phyloP scores from a whole-genome alignment of 75 land plant species.

The Selaginella moellendorffii region DNA sequence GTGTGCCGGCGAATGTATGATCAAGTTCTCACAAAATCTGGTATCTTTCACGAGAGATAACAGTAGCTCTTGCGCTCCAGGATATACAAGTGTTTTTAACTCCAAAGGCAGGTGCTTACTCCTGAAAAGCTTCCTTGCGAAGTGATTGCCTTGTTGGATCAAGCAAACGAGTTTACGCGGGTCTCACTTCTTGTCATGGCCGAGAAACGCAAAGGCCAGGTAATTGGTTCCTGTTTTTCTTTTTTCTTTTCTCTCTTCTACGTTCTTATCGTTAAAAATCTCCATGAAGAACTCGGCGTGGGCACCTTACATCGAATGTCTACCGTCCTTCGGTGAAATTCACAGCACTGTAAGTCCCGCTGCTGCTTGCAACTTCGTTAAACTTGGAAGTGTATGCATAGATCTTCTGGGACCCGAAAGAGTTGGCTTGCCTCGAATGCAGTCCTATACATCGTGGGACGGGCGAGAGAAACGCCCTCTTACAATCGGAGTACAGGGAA shows the following conservation, averaged over 20 bases:
- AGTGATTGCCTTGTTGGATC: not conserved
- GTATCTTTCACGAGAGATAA: constrained; percentile 14
- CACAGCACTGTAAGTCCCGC: not conserved
- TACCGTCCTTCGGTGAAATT: not conserved
- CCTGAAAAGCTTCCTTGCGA: not conserved
- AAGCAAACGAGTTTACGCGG: not conserved
- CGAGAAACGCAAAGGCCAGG: not conserved
- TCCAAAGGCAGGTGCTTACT: not conserved
- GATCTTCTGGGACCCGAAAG: not conserved
- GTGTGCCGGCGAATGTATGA: constrained; percentile 48
- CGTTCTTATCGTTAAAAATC: not conserved
- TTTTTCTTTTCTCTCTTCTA: not conserved
- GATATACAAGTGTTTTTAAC: not conserved
- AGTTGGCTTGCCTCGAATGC: not conserved
- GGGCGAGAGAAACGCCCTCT: not conserved
- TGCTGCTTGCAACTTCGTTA: not conserved
- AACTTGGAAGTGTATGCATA: not conserved
- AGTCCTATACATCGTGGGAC: not conserved
- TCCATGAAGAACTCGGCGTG: not conserved
- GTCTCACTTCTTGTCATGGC: not conserved
- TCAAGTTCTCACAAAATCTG: constrained; percentile 46
- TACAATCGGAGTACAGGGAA: not conserved
- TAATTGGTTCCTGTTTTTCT: not conserved
- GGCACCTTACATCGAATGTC: not conserved
- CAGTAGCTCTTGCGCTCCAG: not conserved